phyloP scores from a whole-genome alignment of 495 filamentous ascomycete species.

The Echria macrotheca region DNA sequence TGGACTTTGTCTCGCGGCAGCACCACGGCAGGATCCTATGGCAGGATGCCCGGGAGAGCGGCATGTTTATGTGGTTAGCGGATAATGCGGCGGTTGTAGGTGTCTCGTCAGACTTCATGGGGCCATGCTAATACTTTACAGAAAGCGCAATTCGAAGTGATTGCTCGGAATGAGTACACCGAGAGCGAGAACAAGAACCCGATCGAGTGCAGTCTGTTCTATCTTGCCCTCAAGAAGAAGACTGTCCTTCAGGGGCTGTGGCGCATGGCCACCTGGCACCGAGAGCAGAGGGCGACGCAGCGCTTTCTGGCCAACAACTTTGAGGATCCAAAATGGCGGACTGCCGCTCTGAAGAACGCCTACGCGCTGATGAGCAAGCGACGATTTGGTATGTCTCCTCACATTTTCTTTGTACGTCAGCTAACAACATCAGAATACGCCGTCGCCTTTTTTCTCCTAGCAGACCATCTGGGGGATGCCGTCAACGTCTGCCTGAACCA shows the following conservation, averaged over 20 bases:
- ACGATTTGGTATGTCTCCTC: conserved; percentile 61
- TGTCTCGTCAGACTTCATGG: not conserved
- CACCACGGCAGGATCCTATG: conserved; percentile 74
- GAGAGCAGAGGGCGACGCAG: conserved; percentile 74
- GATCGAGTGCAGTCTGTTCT: conserved; percentile 88
- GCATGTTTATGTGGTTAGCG: conserved; percentile 92
- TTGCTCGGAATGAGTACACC: conserved; percentile 91
- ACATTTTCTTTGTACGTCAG: not conserved
- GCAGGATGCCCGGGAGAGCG: conserved; percentile 78
- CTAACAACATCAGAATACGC: conserved; percentile 65
- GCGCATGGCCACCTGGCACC: conserved; percentile 90
- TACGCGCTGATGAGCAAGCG: conserved; percentile 93
- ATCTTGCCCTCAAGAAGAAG: conserved; percentile 88
- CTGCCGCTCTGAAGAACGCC: conserved; percentile 90
- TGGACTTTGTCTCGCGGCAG: conserved; percentile 79
- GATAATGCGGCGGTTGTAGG: conserved; percentile 72
- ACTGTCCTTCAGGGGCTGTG: conserved; percentile 86
- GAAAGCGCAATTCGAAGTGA: conserved; percentile 76
- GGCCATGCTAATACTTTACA: conserved; percentile 21
- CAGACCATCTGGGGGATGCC: conserved; percentile 78
- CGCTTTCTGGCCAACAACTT: conserved; percentile 83
- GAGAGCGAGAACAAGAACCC: conserved; percentile 84
- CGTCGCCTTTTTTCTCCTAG: conserved; percentile 91
- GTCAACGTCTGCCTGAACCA: conserved; percentile 79
- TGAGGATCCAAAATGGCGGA: conserved; percentile 77